phyloP scores from a whole-genome alignment of 2,329 filamentous ascomycete genomes.

The Penicillium olsonii region DNA sequence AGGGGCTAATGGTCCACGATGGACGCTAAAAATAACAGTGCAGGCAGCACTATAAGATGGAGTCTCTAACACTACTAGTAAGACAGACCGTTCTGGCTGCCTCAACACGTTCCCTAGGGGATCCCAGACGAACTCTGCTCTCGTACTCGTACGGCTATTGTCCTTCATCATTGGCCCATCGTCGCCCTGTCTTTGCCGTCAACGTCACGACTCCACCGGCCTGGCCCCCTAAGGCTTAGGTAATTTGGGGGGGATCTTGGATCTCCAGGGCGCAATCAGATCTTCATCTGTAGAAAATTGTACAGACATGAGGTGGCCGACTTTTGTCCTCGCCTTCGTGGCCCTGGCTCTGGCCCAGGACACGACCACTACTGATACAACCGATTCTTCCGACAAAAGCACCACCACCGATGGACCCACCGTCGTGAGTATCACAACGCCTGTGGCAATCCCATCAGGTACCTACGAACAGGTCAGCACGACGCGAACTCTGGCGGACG shows the following conservation, averaged over 20 bases:
- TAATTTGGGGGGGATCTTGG: not conserved
- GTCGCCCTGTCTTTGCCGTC: not conserved
- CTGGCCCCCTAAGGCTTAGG: slow-evolving; percentile 3
- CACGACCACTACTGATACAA: slow-evolving; percentile 2
- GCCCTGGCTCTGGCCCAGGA: slow-evolving; percentile 16
- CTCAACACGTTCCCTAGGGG: no score
- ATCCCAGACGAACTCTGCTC: no score
- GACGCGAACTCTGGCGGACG: slow-evolving; percentile 34
- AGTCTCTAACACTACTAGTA: no score
- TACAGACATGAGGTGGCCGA: slow-evolving; percentile 19
- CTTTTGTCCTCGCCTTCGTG: slow-evolving; percentile 14
- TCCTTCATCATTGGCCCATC: slow-evolving; percentile 15
- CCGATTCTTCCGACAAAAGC: not conserved
- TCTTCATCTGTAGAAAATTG: not conserved
- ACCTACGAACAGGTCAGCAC: slow-evolving; percentile 40
- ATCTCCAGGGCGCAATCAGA: not conserved
- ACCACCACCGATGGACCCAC: slow-evolving; percentile 23
- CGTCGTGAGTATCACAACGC: slow-evolving; percentile 23
- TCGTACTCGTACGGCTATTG: not conserved
- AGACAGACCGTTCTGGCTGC: no score
- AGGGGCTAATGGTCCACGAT: not conserved
- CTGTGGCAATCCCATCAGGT: slow-evolving; percentile 39
- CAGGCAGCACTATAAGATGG: slow-evolving; percentile 1
- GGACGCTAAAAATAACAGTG: not conserved
- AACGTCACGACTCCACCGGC: slow-evolving; percentile 12